These are phyloP conservation scores for Pluteus cervinus DNA, from an alignment of 768 basidiomycete species.

Conservation along the genomic window DNA sequence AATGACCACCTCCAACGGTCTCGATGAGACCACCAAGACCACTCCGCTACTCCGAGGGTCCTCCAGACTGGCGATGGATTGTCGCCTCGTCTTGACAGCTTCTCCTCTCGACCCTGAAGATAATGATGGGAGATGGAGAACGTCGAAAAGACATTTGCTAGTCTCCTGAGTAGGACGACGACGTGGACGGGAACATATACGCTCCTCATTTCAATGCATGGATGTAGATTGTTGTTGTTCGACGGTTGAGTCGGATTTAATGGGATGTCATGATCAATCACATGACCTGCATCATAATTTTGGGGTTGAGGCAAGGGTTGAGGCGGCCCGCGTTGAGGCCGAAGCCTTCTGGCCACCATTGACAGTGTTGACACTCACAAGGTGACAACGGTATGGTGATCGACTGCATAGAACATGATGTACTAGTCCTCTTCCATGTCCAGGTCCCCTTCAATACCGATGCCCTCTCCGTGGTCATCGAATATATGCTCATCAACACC, in stretches of 20 bases:
- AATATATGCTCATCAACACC: conserved; percentile 51
- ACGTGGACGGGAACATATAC: conserved; percentile 55
- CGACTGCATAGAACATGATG: conserved; percentile 10
- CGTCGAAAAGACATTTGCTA: conserved; percentile 63
- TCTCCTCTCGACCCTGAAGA: conserved; percentile 20
- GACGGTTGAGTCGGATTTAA: too few species aligned
- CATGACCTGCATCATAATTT: neutral
- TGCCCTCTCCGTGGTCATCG: conserved; percentile 63
- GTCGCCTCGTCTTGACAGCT: conserved; percentile 4
- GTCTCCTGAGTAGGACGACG: conserved; percentile 52
- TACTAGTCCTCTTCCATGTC: conserved; percentile 56
- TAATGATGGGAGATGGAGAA: conserved; percentile 69
- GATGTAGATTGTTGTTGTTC: too few species aligned
- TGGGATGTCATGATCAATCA: neutral
- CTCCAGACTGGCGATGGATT: conserved; percentile 1
- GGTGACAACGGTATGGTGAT: too few species aligned
- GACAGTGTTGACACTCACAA: too few species aligned
- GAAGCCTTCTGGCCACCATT: neutral
- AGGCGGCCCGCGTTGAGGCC: too few species aligned
- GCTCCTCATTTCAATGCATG: too few species aligned
- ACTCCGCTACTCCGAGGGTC: conserved; percentile 11
- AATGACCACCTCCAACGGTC: conserved; percentile 18
- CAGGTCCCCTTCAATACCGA: conserved; percentile 64
- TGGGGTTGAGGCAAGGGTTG: too few species aligned
- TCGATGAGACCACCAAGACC: conserved; percentile 22